phyloP scores from a whole-genome alignment of 1,284 basidiomycete species.

The Cryptococcus sp. region DNA sequence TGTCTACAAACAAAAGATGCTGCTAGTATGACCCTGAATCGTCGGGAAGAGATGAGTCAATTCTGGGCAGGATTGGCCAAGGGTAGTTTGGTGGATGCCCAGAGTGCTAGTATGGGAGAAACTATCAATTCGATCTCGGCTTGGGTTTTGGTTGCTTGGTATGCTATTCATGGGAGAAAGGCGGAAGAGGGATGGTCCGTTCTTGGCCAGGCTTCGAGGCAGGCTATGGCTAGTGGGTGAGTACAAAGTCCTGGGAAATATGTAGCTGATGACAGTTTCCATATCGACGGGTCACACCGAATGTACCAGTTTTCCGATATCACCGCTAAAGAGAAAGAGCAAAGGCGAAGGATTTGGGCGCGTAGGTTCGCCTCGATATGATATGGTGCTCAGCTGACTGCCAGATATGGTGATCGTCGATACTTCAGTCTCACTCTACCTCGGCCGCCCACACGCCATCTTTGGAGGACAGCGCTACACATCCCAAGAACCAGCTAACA shows the following conservation, averaged over 20 bases:
- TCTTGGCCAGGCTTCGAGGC: slow-evolving; percentile 22
- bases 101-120: slow-evolving; percentile 22
- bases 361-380: slow-evolving; percentile 18
- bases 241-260: background rate
- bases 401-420: slow-evolving; percentile 30
- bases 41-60: slow-evolving; percentile 19
- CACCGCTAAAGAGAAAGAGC: slow-evolving; percentile 23
- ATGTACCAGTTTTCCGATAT: slow-evolving; percentile 7
- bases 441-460: slow-evolving; percentile 33
- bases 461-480: slow-evolving; percentile 23
- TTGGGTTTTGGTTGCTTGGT: slow-evolving; percentile 20
- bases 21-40: slow-evolving; percentile 4
- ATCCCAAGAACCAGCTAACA: slow-evolving; percentile 22
- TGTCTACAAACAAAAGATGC: background rate
- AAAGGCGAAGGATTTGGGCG: slow-evolving; percentile 32
- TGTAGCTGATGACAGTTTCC: slow-evolving; percentile 26
- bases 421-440: slow-evolving; percentile 30
- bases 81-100: slow-evolving; percentile 22
- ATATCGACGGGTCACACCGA: slow-evolving; percentile 33
- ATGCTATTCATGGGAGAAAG: slow-evolving; percentile 23
- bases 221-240: slow-evolving; percentile 33
- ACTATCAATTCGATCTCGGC: slow-evolving; percentile 32
- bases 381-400: slow-evolving; percentile 5
- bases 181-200: slow-evolving; percentile 34
- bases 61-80: slow-evolving; percentile 23